Evolutionary conservation across 768 basidiomycete genomes (phyloP).

Genomic region (Agaricus bisporus): DNA sequence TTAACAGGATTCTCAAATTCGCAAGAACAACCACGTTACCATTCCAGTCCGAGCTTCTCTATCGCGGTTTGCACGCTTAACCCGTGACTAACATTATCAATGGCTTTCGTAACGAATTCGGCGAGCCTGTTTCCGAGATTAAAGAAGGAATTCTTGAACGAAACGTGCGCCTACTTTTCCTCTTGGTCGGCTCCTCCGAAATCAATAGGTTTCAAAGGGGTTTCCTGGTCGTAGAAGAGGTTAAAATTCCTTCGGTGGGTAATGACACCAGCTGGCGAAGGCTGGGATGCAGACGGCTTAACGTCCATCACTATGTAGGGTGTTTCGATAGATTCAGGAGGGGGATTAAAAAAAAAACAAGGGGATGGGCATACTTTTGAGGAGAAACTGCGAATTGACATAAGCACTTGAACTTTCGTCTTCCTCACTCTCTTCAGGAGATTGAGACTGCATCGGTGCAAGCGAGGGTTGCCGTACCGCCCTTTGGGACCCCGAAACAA

Average conservation of each 20-base stretch:
- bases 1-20: neutral
- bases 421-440: neutral
- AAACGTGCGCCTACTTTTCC: constrained; percentile 28
- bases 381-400: neutral
- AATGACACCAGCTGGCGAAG: neutral
- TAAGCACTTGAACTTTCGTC: neutral
- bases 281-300: neutral
- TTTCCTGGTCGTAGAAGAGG: constrained; percentile 45
- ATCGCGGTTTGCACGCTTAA: constrained; percentile 47
- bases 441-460: neutral
- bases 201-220: constrained; percentile 44
- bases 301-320: neutral
- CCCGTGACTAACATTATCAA: constrained; percentile 51
- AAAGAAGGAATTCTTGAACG: neutral
- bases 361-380: neutral
- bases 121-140: constrained; percentile 36
- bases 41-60: constrained; percentile 42
- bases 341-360: neutral
- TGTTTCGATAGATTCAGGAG: neutral
- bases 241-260: constrained; percentile 27
- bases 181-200: constrained; percentile 54
- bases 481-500: neutral
- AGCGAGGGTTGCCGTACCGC: neutral
- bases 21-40: constrained; percentile 25
- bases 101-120: constrained; percentile 54